These are phyloP conservation scores for Capsella bursapastoris DNA, from an alignment of 345 rosid genomes.

Conservation along the genomic window DNA sequence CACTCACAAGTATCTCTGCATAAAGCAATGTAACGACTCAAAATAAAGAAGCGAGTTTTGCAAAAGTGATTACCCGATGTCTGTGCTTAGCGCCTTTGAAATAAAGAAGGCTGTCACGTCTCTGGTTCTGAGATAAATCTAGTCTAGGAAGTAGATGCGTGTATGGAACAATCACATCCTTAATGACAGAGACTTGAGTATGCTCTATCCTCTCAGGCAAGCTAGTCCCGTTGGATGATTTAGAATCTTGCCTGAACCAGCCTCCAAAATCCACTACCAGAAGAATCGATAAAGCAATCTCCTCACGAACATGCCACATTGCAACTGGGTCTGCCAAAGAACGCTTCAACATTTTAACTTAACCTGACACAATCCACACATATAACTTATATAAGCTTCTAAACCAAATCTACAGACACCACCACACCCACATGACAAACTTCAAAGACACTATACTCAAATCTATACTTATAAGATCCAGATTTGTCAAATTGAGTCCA, in stretches of 20 bases:
- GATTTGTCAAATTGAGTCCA: background rate
- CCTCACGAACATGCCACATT: conserved; percentile 91
- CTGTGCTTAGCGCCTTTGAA: conserved; percentile 97
- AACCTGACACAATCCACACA: conserved; percentile 63
- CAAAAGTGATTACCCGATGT: conserved; percentile 62
- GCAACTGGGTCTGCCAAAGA: conserved; percentile 99
- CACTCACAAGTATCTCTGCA: background rate
- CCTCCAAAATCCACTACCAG: conserved; percentile 99
- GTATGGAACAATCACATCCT: conserved; percentile 95
- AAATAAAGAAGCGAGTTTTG: background rate
- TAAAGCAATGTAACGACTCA: background rate
- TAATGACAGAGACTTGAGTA: conserved; percentile 89
- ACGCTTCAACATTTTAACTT: conserved; percentile 77
- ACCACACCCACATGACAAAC: conserved; percentile 10
- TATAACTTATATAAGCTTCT: conserved; percentile 58
- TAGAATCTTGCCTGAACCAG: conserved; percentile 85
- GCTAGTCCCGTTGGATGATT: conserved; percentile 58
- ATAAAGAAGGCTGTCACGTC: conserved; percentile 75
- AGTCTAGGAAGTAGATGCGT: conserved; percentile 83
- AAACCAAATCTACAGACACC: conserved; percentile 31
- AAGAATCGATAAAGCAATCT: conserved; percentile 82
- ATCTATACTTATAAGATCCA: conserved; percentile 5
- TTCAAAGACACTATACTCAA: background rate
- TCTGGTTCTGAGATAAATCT: conserved; percentile 59
- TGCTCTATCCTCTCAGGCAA: conserved; percentile 67